Percentiles rank a stretch among this genome's conserved stretches.
Evolutionary conservation across 768 basidiomycete species (phyloP).

Genomic region (Leccinum variicolor): DNA sequence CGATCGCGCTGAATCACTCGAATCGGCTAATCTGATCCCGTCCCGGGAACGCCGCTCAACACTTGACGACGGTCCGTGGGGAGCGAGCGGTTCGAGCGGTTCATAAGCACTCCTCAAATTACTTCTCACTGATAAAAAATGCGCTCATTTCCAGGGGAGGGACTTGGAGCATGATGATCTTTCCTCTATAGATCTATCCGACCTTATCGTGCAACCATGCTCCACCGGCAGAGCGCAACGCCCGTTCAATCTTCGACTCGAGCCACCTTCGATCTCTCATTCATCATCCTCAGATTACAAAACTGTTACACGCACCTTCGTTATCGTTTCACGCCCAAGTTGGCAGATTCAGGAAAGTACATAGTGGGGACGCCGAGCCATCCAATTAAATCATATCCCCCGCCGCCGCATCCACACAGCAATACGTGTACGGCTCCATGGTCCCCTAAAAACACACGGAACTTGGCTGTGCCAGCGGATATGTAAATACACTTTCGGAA

Average conservation of each 20-base stretch:
- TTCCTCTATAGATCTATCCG: constrained; percentile 18
- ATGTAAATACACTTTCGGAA: constrained; percentile 4
- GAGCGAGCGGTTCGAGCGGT: background rate
- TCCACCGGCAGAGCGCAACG: constrained; percentile 2
- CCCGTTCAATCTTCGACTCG: constrained; percentile 17
- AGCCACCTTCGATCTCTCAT: background rate
- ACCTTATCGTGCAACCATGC: constrained; percentile 13
- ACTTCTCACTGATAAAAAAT: background rate
- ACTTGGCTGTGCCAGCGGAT: background rate
- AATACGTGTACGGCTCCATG: constrained; percentile 13
- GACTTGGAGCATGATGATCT: constrained; percentile 7
- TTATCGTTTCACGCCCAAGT: constrained; percentile 2
- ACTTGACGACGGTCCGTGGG: background rate
- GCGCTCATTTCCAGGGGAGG: constrained; percentile 4
- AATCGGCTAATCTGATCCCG: background rate
- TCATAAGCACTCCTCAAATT: background rate
- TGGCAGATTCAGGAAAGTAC: background rate
- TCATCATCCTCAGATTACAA: constrained; percentile 2
- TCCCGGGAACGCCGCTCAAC: background rate
- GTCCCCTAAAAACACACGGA: background rate
- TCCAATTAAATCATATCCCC: background rate
- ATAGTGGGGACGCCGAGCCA: background rate
- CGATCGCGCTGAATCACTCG: background rate
- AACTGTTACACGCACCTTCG: background rate
- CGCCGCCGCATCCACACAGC: background rate